Evolutionary conservation across 768 basidiomycete genomes (phyloP), one percentile per base, ranked within the genome.

Genomic region (Kwoniella sp.): DNA sequence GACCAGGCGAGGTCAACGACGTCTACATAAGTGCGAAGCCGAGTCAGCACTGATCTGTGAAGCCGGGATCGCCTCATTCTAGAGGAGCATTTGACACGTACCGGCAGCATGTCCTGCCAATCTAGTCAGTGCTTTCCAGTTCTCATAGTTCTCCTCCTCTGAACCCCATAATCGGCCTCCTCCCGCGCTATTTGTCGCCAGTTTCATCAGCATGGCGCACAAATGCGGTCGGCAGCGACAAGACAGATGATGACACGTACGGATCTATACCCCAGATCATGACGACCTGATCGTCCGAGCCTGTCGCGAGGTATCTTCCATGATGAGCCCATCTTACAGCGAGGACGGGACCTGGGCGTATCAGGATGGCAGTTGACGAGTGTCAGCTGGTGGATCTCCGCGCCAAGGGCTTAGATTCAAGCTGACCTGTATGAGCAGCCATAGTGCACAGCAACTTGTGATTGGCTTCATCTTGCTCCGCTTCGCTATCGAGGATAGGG

Each of bases 201-300:
- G 41, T 20, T n/a, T 45, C 41, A 17, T 45, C 41, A 45, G 41
- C 41, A 34, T 34, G 34, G 13, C 34, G 13, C 34, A 5, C 34
- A 5, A 37, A 13, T 37, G 34, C 34, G 5, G 34, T 61, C 60
- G 65, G 61, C 55, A 15, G 23, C 8, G 9, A 59, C 25, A 15
- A 30, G 38, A 48, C 22, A 37, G 61, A 26, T 4, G 17, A 45
- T 15, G 1, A 53, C 22, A 63, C 93, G 83, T 78, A 96, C 93
- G 91, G 92, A 82, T 96, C 93, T 54, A 93, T 86, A 76, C 93
- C 92, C 96, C 94, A 99, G 37, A 98, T 88, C 89, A 98, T 91
- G 30, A 96, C 88, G 69, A 94, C 90, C 77, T 89, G 87, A 77
- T 98, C 96, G 80, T 99, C 96, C 69, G 93, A 92, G 23, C 96